These are phyloP conservation scores for Daldinia caldariorum DNA, from an alignment of 495 filamentous ascomycete genomes.

Conservation along the genomic window DNA sequence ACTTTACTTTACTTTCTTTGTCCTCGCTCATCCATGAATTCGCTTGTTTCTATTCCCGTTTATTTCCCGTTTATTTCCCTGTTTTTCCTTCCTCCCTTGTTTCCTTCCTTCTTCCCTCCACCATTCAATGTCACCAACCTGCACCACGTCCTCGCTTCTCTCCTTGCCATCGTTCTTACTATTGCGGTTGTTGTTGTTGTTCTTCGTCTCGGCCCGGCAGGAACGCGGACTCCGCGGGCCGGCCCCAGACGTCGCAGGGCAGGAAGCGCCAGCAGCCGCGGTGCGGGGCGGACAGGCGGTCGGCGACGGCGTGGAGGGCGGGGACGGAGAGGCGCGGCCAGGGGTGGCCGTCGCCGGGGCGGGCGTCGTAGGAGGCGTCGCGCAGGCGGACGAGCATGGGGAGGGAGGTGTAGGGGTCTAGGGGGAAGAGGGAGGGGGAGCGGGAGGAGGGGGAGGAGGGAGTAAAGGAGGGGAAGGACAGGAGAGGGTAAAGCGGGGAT, in stretches of 20 bases:
- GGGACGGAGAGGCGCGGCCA: conserved; percentile 53
- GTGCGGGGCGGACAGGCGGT: conserved; percentile 41
- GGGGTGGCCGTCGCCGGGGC: not conserved
- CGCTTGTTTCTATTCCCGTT: no score
- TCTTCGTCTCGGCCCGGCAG: no score
- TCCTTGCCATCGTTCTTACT: no score
- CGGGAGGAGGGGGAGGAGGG: conserved; percentile 37
- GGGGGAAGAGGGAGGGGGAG: conserved; percentile 3
- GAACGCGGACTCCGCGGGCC: conserved; percentile 49
- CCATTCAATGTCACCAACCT: no score
- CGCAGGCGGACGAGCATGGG: conserved; percentile 42
- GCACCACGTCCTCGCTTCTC: no score
- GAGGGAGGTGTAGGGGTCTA: conserved; percentile 36
- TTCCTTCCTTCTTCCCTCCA: no score
- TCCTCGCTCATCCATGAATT: no score
- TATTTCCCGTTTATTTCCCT: no score
- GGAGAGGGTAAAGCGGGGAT: no score
- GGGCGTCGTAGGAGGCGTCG: conserved; percentile 27
- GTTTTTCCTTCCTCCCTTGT: no score
- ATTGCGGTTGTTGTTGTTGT: no score
- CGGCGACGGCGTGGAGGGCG: conserved; percentile 44
- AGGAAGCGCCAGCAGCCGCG: conserved; percentile 56
- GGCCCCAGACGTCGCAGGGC: conserved; percentile 50
- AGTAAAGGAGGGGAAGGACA: conserved; percentile 7
- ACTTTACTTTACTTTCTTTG: no score